Conservation (phyloP, 441 rosid species). For the Biscutella auriculata region DNA sequence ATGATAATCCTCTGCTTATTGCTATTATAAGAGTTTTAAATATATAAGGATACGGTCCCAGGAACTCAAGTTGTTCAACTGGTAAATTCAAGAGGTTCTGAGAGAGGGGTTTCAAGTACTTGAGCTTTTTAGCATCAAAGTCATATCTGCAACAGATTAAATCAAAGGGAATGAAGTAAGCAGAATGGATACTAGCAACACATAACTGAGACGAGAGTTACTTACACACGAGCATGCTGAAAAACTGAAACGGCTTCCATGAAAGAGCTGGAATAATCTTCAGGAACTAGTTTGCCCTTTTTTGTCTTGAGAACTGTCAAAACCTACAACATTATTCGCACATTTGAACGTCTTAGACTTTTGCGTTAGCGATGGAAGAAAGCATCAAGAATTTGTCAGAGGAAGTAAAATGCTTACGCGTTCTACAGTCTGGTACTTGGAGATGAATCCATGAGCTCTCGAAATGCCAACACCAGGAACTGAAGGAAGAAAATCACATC, state of each 20-base stretch:
- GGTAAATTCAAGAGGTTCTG: slow-evolving; percentile 32
- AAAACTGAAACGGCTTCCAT: slow-evolving; percentile 71
- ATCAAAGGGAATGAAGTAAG: not conserved
- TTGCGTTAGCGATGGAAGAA: not conserved
- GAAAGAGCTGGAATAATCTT: slow-evolving; percentile 55
- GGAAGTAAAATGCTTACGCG: slow-evolving; percentile 41
- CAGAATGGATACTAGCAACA: slow-evolving; percentile 5
- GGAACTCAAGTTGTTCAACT: slow-evolving; percentile 57
- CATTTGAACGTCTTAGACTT: not conserved
- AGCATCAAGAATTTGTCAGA: not conserved
- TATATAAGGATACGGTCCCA: slow-evolving; percentile 76
- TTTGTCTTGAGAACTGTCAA: slow-evolving; percentile 63
- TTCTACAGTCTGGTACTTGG: slow-evolving; percentile 64
- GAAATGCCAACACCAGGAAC: slow-evolving; percentile 76
- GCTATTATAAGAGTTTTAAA: not conserved
- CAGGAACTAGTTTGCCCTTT: slow-evolving; percentile 66
- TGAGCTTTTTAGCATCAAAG: slow-evolving; percentile 33
- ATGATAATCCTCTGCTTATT: not conserved
- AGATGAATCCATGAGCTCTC: slow-evolving; percentile 56
- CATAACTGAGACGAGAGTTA: not conserved
- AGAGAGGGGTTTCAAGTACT: slow-evolving; percentile 55
- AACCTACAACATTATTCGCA: slow-evolving; percentile 29
- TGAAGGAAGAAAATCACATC: slow-evolving; percentile 88
- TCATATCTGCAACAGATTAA: slow-evolving; percentile 47
- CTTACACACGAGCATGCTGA: slow-evolving; percentile 67